These are phyloP conservation scores for Astragalus glycyphyllos DNA, from an alignment of 306 rosid genomes.

Conservation along the genomic window DNA sequence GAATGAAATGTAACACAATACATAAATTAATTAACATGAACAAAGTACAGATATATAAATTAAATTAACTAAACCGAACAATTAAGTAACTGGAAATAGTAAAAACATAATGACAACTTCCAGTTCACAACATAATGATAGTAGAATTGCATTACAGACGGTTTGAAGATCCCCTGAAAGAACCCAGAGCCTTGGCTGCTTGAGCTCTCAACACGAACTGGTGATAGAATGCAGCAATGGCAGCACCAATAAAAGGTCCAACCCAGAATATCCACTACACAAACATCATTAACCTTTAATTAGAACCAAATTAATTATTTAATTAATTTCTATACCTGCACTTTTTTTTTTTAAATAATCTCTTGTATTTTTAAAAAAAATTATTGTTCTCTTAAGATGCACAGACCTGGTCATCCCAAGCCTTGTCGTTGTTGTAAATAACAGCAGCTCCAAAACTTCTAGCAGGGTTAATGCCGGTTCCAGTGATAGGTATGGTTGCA, in stretches of 20 bases:
- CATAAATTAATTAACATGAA: constrained; percentile 19
- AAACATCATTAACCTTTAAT: neutral
- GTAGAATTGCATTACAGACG: constrained; percentile 36
- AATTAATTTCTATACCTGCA: no score
- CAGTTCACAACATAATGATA: no score
- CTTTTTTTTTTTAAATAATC: no score
- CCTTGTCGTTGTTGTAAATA: constrained; percentile 70
- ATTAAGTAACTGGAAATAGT: neutral
- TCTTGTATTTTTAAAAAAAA: no score
- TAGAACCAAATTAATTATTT: neutral
- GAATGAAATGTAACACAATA: no score
- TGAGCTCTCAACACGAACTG: constrained; percentile 83
- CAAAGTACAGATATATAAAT: neutral
- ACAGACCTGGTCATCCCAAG: constrained; percentile 85
- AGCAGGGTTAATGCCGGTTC: constrained; percentile 93
- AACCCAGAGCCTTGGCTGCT: constrained; percentile 48
- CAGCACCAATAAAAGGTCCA: constrained; percentile 93
- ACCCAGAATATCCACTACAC: constrained; percentile 95
- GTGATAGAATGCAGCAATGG: constrained; percentile 89
- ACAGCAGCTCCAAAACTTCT: constrained; percentile 96
- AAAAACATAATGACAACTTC: constrained; percentile 27
- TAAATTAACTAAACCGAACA: neutral
- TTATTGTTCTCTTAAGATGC: no score
- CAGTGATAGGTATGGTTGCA: constrained; percentile 96
- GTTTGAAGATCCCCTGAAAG: constrained; percentile 47